A percentile compares a stretch with the other conserved stretches of the same genome.
phyloP scores from a whole-genome alignment of 2,329 filamentous ascomycete species.

The Fusarium foetens region DNA sequence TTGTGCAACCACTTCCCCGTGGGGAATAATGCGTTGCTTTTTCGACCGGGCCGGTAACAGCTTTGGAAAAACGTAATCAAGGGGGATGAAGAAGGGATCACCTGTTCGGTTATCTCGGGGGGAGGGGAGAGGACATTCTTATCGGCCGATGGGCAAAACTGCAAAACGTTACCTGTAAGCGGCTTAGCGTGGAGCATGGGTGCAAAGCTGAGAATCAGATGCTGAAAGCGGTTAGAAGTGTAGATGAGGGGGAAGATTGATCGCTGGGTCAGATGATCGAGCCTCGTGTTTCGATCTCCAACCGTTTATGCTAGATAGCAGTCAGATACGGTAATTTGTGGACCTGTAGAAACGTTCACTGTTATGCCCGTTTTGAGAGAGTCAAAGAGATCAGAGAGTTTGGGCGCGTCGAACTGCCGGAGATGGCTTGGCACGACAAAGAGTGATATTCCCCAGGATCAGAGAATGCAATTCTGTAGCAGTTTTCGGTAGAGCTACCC shows the following conservation, averaged over 20 bases:
- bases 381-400: neutral
- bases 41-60: slow-evolving; percentile 23
- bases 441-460: neutral
- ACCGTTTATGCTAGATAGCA: slow-evolving; percentile 4
- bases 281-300: neutral
- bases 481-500: slow-evolving; percentile 13
- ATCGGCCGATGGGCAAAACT: slow-evolving; percentile 22
- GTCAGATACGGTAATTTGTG: slow-evolving; percentile 23
- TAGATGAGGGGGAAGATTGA: neutral
- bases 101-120: slow-evolving; percentile 37
- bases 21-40: slow-evolving; percentile 12
- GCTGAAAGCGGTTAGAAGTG: slow-evolving; percentile 20
- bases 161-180: slow-evolving; percentile 36
- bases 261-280: slow-evolving; percentile 17
- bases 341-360: slow-evolving; percentile 1
- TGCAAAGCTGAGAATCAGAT: slow-evolving; percentile 37
- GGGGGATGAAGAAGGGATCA: neutral
- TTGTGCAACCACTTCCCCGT: slow-evolving; percentile 17
- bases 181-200: slow-evolving; percentile 23
- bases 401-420: slow-evolving; percentile 20
- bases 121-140: slow-evolving; percentile 8
- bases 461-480: slow-evolving; percentile 23
- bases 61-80: neutral
- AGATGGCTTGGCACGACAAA: neutral
- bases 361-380: slow-evolving; percentile 27